Evolutionary conservation across 1,139 yeast genomes (phyloP).

Genomic region (Debaryomyces sp.): DNA sequence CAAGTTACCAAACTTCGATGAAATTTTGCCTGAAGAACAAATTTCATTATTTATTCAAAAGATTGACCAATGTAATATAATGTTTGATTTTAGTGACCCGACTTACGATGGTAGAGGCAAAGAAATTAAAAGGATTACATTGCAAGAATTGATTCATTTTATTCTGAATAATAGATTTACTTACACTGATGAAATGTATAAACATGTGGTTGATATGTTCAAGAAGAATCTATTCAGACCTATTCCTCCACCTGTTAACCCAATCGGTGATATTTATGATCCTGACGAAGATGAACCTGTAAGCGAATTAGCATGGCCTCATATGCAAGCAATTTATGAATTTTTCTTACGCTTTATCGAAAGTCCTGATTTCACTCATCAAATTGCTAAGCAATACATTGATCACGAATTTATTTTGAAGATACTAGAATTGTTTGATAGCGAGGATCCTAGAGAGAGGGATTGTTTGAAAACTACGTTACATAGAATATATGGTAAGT

Average conservation of each 20-base stretch:
- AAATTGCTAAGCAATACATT: slow-evolving; percentile 88
- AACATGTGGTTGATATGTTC: slow-evolving; percentile 88
- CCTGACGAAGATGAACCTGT: slow-evolving; percentile 99
- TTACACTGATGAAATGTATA: slow-evolving; percentile 89
- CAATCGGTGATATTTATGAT: slow-evolving; percentile 92
- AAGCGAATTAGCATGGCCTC: slow-evolving; percentile 97
- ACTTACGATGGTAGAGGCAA: slow-evolving; percentile 90
- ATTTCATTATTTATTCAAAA: slow-evolving; percentile 81
- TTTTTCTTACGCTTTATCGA: slow-evolving; percentile 91
- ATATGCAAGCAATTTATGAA: slow-evolving; percentile 95
- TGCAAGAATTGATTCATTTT: slow-evolving; percentile 87
- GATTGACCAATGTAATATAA: slow-evolving; percentile 90
- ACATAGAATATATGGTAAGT: slow-evolving; percentile 95
- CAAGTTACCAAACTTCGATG: slow-evolving; percentile 86
- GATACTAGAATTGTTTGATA: slow-evolving; percentile 85
- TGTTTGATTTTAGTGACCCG: slow-evolving; percentile 94
- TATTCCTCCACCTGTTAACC: slow-evolving; percentile 97
- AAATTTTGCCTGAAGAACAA: slow-evolving; percentile 85
- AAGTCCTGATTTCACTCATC: slow-evolving; percentile 92
- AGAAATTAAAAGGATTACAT: slow-evolving; percentile 82
- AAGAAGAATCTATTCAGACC: slow-evolving; percentile 88
- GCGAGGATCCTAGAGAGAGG: slow-evolving; percentile 95
- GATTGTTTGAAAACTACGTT: slow-evolving; percentile 93
- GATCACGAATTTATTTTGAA: slow-evolving; percentile 87
- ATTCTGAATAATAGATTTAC: slow-evolving; percentile 80